Evolutionary conservation across 306 rosid genomes (phyloP).

Genomic region (Malus orientalis): DNA sequence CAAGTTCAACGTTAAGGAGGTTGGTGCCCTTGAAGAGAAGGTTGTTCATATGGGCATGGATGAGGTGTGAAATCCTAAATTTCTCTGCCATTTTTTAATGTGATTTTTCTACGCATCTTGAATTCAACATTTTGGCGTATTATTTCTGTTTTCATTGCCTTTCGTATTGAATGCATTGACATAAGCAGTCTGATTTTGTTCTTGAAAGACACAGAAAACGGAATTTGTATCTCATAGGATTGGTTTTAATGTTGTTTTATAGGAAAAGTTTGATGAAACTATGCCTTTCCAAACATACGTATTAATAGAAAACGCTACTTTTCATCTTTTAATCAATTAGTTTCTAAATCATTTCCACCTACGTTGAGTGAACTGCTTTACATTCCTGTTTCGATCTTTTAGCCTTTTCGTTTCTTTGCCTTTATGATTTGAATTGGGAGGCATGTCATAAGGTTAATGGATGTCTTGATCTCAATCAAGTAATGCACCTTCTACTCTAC

Average conservation of each 20-base stretch:
- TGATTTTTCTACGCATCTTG: background rate
- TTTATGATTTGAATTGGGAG: background rate
- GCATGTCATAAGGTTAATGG: background rate
- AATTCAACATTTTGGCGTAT: background rate
- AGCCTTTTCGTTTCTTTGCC: background rate
- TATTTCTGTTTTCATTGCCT: background rate
- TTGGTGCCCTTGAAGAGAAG: constrained; percentile 16
- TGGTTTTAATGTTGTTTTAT: no score
- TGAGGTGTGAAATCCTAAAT: constrained; percentile 16
- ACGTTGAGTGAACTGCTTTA: no score
- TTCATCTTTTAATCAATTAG: no score
- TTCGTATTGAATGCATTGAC: background rate
- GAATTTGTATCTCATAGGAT: no score
- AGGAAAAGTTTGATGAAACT: no score
- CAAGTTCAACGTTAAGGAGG: constrained; percentile 8
- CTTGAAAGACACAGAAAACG: no score
- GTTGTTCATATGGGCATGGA: constrained; percentile 6
- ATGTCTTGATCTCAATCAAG: background rate
- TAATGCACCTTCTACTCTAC: background rate
- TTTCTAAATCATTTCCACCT: no score
- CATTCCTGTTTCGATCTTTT: background rate
- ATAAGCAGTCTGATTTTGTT: no score
- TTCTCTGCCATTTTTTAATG: background rate
- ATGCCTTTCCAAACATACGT: no score
- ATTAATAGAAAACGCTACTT: background rate